phyloP scores from a whole-genome alignment of 116 monocot species.

The Zostera marina region DNA sequence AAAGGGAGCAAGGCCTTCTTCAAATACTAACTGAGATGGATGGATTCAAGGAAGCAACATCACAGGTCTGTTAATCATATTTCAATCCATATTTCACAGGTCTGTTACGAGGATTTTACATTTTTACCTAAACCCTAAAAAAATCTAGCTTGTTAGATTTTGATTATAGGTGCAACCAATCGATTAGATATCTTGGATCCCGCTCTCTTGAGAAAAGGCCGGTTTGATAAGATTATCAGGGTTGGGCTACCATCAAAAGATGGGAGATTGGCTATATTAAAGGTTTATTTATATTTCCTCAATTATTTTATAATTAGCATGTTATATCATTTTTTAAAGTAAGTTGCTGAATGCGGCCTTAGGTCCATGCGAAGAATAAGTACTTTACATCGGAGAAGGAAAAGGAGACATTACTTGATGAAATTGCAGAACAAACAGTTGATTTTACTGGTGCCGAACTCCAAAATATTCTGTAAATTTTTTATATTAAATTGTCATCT shows the following conservation, averaged over 20 bases:
- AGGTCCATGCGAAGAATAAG: slow-evolving; percentile 94
- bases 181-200: slow-evolving; percentile 84
- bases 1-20: slow-evolving; percentile 92
- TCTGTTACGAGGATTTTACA: not conserved
- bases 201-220: slow-evolving; percentile 75
- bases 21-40: slow-evolving; percentile 93
- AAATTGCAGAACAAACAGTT: slow-evolving; percentile 62
- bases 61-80: slow-evolving; percentile 28
- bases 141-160: slow-evolving; percentile 26
- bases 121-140: not conserved
- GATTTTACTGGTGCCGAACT: slow-evolving; percentile 92
- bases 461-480: slow-evolving; percentile 75
- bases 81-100: not conserved
- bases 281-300: slow-evolving; percentile 15
- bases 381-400: slow-evolving; percentile 63
- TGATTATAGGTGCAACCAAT: slow-evolving; percentile 89
- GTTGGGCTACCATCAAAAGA: slow-evolving; percentile 82
- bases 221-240: slow-evolving; percentile 92
- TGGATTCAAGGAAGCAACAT: slow-evolving; percentile 68
- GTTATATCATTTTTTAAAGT: too few relatives aligned
- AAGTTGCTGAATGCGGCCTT: not conserved
- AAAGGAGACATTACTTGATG: slow-evolving; percentile 47
- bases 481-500: not conserved
- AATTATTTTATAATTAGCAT: not conserved
- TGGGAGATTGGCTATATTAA: slow-evolving; percentile 78